These are phyloP conservation scores for Aciculosporium take DNA, from an alignment of 2,329 filamentous ascomycete species.

Conservation along the genomic window DNA sequence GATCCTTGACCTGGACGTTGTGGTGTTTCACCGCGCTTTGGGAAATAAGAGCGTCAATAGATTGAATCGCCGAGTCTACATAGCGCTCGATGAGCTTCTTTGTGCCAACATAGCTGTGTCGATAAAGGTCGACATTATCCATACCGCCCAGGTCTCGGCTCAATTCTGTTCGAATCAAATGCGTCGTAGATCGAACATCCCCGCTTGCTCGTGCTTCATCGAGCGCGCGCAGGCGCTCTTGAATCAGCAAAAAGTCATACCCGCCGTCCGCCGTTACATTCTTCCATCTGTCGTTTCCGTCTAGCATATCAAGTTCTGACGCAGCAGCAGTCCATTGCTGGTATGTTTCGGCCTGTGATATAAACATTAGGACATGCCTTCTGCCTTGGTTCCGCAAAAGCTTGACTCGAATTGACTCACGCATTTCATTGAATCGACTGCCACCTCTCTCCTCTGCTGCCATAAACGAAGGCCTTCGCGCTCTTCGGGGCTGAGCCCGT, in stretches of 20 bases:
- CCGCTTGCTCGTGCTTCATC: constrained; percentile 58
- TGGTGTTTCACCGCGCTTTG: constrained; percentile 33
- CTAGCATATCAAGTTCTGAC: constrained; percentile 60
- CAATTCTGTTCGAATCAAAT: constrained; percentile 65
- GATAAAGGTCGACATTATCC: constrained; percentile 70
- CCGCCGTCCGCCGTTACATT: constrained; percentile 44
- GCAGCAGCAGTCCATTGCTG: constrained; percentile 65
- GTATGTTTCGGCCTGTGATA: constrained; percentile 46
- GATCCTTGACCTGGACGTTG: constrained; percentile 41
- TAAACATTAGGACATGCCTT: neutral
- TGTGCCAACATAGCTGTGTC: constrained; percentile 71
- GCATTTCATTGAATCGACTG: constrained; percentile 51
- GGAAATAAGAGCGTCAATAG: constrained; percentile 58
- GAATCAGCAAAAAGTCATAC: constrained; percentile 57
- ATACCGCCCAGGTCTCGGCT: constrained; percentile 75
- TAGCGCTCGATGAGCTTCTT: constrained; percentile 80
- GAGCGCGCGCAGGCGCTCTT: constrained; percentile 55
- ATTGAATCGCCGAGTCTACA: constrained; percentile 62
- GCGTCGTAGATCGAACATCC: constrained; percentile 64
- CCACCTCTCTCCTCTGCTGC: constrained; percentile 47
- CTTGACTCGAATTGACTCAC: constrained; percentile 26
- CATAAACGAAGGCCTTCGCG: constrained; percentile 29
- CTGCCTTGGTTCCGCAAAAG: neutral
- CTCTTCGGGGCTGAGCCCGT: constrained; percentile 38
- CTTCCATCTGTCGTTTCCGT: constrained; percentile 77